These are phyloP conservation scores for Neurospora sp. DNA, from an alignment of 2,329 filamentous ascomycete species.

Conservation along the genomic window DNA sequence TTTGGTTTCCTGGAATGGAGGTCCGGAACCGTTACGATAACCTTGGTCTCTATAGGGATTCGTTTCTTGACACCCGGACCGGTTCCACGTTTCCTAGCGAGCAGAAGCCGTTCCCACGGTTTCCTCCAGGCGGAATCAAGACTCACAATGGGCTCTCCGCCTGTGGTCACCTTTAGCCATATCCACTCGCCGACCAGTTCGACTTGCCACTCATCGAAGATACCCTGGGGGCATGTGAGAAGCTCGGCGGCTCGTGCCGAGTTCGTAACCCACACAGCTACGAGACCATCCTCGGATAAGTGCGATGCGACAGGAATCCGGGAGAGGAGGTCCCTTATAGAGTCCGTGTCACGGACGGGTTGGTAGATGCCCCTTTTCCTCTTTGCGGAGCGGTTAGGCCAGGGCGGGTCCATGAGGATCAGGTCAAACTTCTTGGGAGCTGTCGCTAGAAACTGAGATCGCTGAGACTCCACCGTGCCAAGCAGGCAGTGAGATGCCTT, in stretches of 20 bases:
- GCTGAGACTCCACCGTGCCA: constrained; percentile 35
- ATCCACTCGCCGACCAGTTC: constrained; percentile 60
- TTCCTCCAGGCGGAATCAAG: constrained; percentile 56
- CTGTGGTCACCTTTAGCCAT: constrained; percentile 63
- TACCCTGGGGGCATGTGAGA: constrained; percentile 31
- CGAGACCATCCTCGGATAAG: constrained; percentile 43
- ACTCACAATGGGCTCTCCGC: constrained; percentile 54
- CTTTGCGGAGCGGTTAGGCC: constrained; percentile 67
- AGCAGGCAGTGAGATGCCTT: constrained; percentile 33
- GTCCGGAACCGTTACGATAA: constrained; percentile 63
- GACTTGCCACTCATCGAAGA: constrained; percentile 60
- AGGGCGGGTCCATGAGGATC: constrained; percentile 66
- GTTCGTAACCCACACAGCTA: constrained; percentile 73
- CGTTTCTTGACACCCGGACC: constrained; percentile 8
- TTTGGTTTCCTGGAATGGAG: constrained; percentile 72
- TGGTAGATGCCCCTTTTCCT: constrained; percentile 40
- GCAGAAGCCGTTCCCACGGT: constrained; percentile 64
- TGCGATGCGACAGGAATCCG: constrained; percentile 46
- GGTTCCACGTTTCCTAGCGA: constrained; percentile 38
- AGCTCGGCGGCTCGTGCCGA: constrained; percentile 49
- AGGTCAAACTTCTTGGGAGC: constrained; percentile 48
- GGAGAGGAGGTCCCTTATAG: constrained; percentile 40
- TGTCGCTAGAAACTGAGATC: constrained; percentile 28
- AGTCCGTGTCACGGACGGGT: constrained; percentile 34
- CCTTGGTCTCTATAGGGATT: constrained; percentile 29